Conservation (phyloP, 805 yeast species). For the Wickerhamiella azymoides region DNA sequence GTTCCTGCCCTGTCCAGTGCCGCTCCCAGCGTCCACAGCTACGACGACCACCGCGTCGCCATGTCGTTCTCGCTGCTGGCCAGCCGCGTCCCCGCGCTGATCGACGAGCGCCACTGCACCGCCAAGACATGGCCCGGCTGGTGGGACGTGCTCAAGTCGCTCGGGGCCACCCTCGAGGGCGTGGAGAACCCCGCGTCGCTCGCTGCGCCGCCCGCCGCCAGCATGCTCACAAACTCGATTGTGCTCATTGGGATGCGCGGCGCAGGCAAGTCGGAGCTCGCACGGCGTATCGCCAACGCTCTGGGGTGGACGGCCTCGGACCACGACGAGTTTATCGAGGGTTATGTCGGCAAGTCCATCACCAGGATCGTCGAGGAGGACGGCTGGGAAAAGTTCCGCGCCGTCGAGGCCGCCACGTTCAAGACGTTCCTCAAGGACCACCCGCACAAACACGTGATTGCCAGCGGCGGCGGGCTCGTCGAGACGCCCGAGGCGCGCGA, state of each 20-base stretch:
- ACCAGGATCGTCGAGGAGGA: constrained; percentile 39
- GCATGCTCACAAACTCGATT: constrained; percentile 32
- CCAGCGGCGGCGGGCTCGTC: constrained; percentile 96
- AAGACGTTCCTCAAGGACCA: constrained; percentile 32
- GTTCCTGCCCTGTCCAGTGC: constrained; percentile 27
- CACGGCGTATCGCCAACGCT: constrained; percentile 60
- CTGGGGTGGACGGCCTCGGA: constrained; percentile 54
- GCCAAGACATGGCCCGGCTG: constrained; percentile 99
- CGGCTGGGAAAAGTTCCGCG: constrained; percentile 86
- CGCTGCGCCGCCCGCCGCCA: constrained; percentile 3
- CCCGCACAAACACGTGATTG: constrained; percentile 49
- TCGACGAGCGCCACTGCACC: constrained; percentile 81
- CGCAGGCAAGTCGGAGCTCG: constrained; percentile 83
- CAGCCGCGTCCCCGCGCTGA: constrained; percentile 51
- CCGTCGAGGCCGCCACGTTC: constrained; percentile 45
- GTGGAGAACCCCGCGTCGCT: constrained; percentile 34
- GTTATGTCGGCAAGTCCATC: constrained; percentile 29
- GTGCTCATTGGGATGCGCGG: constrained; percentile 95
- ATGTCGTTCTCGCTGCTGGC: constrained; percentile 90
- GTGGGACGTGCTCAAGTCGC: constrained; percentile 84
- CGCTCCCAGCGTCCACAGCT: constrained; percentile 31
- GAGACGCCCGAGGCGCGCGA: constrained; percentile 60
- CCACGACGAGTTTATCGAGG: constrained; percentile 60
- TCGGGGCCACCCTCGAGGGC: constrained; percentile 59
- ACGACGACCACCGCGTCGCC: constrained; percentile 96